These are phyloP conservation scores for Fusarium caatingaense DNA, from an alignment of 2,329 filamentous ascomycete genomes.

Conservation along the genomic window DNA sequence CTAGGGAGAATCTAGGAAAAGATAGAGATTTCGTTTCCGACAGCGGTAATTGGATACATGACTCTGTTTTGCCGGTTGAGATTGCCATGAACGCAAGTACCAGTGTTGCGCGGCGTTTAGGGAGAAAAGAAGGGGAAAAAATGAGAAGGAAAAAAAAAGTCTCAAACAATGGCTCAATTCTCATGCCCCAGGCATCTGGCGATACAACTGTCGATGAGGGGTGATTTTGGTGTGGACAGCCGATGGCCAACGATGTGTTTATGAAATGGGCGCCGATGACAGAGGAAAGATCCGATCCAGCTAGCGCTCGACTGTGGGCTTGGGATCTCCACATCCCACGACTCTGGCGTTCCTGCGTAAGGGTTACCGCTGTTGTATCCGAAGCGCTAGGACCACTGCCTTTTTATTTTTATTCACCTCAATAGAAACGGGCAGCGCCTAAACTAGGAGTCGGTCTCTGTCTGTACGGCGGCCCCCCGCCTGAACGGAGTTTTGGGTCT, in stretches of 20 bases:
- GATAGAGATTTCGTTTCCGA: constrained; percentile 20
- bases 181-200: constrained; percentile 24
- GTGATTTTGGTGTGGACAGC: constrained; percentile 34
- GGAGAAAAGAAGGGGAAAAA: constrained; percentile 2
- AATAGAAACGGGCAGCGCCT: background rate
- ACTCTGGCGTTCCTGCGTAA: constrained; percentile 47
- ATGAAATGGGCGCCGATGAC: constrained; percentile 38
- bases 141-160: background rate
- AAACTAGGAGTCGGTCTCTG: background rate
- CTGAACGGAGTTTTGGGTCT: constrained; percentile 4
- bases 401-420: constrained; percentile 3
- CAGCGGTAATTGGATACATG: constrained; percentile 22
- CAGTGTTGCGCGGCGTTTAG: constrained; percentile 20
- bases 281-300: constrained; percentile 46
- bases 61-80: constrained; percentile 23
- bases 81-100: constrained; percentile 15
- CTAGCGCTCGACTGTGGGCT: constrained; percentile 42
- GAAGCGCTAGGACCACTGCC: constrained; percentile 32
- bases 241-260: constrained; percentile 34
- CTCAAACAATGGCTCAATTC: constrained; percentile 38
- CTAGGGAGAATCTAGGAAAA: background rate
- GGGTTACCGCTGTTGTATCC: constrained; percentile 45
- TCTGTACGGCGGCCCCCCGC: constrained; percentile 1
- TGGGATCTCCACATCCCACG: constrained; percentile 41
- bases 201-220: constrained; percentile 37